These are phyloP conservation scores for Spizellomyces punctatus DNA, from an alignment of 192 early-diverging fungal species.

Conservation along the genomic window DNA sequence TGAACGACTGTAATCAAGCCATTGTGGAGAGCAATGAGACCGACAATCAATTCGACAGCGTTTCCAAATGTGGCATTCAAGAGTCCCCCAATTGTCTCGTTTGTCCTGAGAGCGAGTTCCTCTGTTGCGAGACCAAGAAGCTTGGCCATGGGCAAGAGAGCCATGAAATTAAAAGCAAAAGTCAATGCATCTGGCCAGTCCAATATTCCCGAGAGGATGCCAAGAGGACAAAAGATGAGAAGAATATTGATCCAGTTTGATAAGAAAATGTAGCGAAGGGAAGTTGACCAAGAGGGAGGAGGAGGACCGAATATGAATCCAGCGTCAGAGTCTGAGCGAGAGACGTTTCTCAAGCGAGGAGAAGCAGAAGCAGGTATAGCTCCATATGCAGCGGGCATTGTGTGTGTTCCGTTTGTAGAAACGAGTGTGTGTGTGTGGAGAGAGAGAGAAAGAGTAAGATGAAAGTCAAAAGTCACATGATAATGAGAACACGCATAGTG, in stretches of 20 bases:
- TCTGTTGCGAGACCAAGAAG: slow-evolving; percentile 89
- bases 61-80: slow-evolving; percentile 84
- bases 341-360: slow-evolving; percentile 2
- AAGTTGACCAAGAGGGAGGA: slow-evolving; percentile 15
- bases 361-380: slow-evolving; percentile 24
- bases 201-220: slow-evolving; percentile 65
- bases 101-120: slow-evolving; percentile 48
- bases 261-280: slow-evolving; percentile 22
- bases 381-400: slow-evolving; percentile 29
- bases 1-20: slow-evolving; percentile 83
- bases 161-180: slow-evolving; percentile 86
- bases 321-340: slow-evolving; percentile 17
- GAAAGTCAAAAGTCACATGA: too few species aligned
- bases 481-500: too few species aligned
- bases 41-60: slow-evolving; percentile 70
- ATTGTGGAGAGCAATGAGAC: slow-evolving; percentile 77
- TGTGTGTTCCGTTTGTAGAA: too few species aligned
- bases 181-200: slow-evolving; percentile 64
- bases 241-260: slow-evolving; percentile 59
- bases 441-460: too few species aligned
- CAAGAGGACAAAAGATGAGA: slow-evolving; percentile 79
- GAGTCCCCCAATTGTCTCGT: slow-evolving; percentile 73
- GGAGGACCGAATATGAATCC: slow-evolving; percentile 22
- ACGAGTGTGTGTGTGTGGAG: too few species aligned
- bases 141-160: slow-evolving; percentile 87